phyloP scores from a whole-genome alignment of 176 grass and related monocot genomes.

The Carex parvula region DNA sequence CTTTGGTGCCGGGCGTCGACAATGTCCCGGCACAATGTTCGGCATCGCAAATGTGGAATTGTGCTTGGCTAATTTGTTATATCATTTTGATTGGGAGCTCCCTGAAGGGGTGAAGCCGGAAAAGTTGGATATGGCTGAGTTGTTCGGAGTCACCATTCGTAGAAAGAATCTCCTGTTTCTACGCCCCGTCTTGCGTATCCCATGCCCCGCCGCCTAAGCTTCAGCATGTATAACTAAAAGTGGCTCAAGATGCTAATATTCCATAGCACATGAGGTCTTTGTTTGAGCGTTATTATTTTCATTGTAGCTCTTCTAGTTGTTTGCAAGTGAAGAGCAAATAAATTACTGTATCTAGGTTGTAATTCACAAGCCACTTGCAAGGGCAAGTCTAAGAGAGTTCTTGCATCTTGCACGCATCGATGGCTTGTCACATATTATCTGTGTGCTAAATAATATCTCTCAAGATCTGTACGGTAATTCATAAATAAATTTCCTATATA shows the following conservation, averaged over 20 bases:
- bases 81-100: conserved; percentile 37
- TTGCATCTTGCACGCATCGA: too few relatives aligned
- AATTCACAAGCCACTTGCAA: too few relatives aligned
- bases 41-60: conserved; percentile 9
- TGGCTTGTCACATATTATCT: too few relatives aligned
- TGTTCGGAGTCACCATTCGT: conserved; percentile 20
- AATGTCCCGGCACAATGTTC: conserved; percentile 33
- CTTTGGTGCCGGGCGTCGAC: conserved; percentile 32
- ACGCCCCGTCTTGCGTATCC: neutral
- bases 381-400: too few relatives aligned
- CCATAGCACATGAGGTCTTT: neutral
- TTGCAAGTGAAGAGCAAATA: too few relatives aligned
- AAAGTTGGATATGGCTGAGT: conserved; percentile 27
- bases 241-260: neutral
- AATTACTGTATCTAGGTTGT: too few relatives aligned
- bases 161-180: conserved; percentile 5
- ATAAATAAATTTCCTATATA: too few relatives aligned
- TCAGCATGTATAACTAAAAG: neutral
- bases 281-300: neutral
- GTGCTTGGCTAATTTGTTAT: conserved; percentile 32
- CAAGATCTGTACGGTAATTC: too few relatives aligned
- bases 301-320: neutral
- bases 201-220: neutral
- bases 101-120: neutral
- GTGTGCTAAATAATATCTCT: too few relatives aligned